phyloP scores from a whole-genome alignment of 2,329 filamentous ascomycete genomes.

The Aureobasidium sp. region DNA sequence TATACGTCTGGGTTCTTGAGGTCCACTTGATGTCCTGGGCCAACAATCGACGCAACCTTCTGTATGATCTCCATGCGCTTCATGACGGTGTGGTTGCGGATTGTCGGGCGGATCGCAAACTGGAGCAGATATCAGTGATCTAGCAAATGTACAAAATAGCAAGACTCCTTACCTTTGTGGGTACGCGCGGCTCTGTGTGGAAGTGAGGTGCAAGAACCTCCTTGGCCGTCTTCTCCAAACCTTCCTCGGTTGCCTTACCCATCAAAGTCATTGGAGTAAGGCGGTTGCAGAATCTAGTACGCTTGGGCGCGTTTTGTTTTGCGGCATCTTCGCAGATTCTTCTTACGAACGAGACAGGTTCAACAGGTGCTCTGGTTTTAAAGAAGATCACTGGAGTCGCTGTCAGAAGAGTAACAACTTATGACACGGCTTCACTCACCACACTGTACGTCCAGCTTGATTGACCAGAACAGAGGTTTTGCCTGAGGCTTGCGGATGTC shows the following conservation, averaged over 20 bases:
- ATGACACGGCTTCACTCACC: conserved; percentile 29
- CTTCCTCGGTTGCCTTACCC: conserved; percentile 60
- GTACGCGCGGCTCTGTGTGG: conserved; percentile 38
- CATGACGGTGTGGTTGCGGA: conserved; percentile 63
- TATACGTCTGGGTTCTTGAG: conserved; percentile 70
- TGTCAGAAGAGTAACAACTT: neutral
- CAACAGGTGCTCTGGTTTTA: conserved; percentile 46
- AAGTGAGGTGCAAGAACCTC: conserved; percentile 58
- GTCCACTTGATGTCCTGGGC: conserved; percentile 63
- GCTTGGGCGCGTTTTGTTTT: conserved; percentile 40
- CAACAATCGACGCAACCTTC: conserved; percentile 57
- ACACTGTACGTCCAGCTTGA: conserved; percentile 48
- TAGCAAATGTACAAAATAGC: too few species aligned
- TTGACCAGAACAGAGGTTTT: conserved; percentile 42
- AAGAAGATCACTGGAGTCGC: conserved; percentile 45
- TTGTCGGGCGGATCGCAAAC: conserved; percentile 72
- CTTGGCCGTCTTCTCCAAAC: conserved; percentile 55
- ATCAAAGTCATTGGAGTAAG: conserved; percentile 51
- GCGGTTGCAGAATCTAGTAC: conserved; percentile 50
- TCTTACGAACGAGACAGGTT: conserved; percentile 52
- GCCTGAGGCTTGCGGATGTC: conserved; percentile 46
- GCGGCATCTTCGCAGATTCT: conserved; percentile 49
- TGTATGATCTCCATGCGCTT: conserved; percentile 63
- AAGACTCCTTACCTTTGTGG: conserved; percentile 40
- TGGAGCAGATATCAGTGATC: conserved; percentile 25